Evolutionary conservation across 2,329 filamentous ascomycete species (phyloP).

Genomic region (Coniosporium tulheliwenetii): DNA sequence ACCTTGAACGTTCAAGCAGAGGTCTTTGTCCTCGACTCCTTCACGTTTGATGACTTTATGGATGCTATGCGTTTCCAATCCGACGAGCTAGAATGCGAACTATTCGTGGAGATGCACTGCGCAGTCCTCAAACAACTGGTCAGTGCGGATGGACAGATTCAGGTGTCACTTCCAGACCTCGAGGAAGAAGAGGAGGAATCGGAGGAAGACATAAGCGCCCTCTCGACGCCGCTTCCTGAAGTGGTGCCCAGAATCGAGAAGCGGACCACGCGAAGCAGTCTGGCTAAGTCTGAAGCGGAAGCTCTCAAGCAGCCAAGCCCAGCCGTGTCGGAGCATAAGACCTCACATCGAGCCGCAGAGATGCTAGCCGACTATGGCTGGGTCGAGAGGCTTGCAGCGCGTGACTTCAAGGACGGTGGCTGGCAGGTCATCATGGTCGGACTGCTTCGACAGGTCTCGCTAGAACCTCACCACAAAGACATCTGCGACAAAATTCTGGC

Average conservation of each 20-base stretch:
- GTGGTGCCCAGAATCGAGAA: constrained; percentile 50
- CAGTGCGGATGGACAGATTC: constrained; percentile 61
- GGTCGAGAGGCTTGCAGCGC: constrained; percentile 68
- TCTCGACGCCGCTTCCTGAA: constrained; percentile 48
- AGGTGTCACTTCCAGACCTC: constrained; percentile 62
- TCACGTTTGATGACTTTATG: constrained; percentile 92
- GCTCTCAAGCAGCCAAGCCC: constrained; percentile 9
- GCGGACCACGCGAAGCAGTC: constrained; percentile 70
- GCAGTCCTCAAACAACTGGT: constrained; percentile 79
- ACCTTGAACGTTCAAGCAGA: constrained; percentile 97
- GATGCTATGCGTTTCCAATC: constrained; percentile 71
- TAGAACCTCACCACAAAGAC: constrained; percentile 52
- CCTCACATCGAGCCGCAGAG: constrained; percentile 54
- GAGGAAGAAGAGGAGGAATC: constrained; percentile 57
- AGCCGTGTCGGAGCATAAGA: constrained; percentile 5
- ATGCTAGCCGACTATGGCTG: constrained; percentile 63
- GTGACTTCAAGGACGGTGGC: constrained; percentile 74
- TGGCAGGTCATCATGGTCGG: constrained; percentile 88
- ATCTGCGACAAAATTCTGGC: constrained; percentile 65
- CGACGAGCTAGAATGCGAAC: constrained; percentile 58
- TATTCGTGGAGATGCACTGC: constrained; percentile 85
- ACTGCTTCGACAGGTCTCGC: constrained; percentile 69
- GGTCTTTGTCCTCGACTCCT: constrained; percentile 85
- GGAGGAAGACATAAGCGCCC: constrained; percentile 37
- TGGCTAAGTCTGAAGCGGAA: constrained; percentile 63